A percentile compares a stretch with the other conserved stretches of the same genome.
phyloP scores from a whole-genome alignment of 495 filamentous ascomycete genomes.

The Penicillium cataractarum region DNA sequence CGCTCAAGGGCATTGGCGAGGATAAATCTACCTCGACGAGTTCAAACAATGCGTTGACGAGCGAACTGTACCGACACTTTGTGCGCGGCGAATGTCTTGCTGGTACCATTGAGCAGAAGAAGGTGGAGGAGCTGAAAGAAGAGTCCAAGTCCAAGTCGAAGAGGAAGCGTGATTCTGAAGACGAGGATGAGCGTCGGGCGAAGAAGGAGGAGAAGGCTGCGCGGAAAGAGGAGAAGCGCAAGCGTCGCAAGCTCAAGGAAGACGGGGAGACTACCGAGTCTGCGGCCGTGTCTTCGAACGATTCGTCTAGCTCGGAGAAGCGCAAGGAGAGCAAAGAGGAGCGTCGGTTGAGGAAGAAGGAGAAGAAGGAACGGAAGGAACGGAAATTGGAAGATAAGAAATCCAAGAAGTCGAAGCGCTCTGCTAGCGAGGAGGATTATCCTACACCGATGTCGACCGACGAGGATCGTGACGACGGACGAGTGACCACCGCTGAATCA shows the following conservation, averaged over 20 bases:
- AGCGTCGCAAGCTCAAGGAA: constrained; percentile 43
- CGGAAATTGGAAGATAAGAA: constrained; percentile 32
- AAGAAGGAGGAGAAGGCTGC: constrained; percentile 27
- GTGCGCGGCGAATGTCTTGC: constrained; percentile 71
- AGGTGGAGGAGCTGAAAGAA: constrained; percentile 18
- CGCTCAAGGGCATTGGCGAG: constrained; percentile 64
- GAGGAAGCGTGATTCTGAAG: constrained; percentile 26
- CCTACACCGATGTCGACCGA: constrained; percentile 47
- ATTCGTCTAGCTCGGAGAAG: constrained; percentile 16
- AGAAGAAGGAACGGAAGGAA: constrained; percentile 35
- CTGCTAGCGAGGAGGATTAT: constrained; percentile 36
- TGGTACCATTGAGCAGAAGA: constrained; percentile 60
- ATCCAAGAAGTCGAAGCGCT: constrained; percentile 27
- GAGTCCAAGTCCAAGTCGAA: constrained; percentile 33
- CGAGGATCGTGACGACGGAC: constrained; percentile 24
- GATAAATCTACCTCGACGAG: constrained; percentile 40
- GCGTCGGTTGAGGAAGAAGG: constrained; percentile 28
- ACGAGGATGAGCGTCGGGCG: constrained; percentile 19
- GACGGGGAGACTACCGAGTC: constrained; percentile 29
- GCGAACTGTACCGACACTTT: constrained; percentile 80
- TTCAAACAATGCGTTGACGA: constrained; percentile 44
- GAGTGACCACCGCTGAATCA: constrained; percentile 16
- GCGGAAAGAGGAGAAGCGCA: constrained; percentile 38
- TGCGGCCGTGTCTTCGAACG: constrained; percentile 21
- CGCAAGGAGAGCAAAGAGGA: constrained; percentile 36